phyloP scores from a whole-genome alignment of 2,329 filamentous ascomycete genomes.

The Pseudocercospora vitis region DNA sequence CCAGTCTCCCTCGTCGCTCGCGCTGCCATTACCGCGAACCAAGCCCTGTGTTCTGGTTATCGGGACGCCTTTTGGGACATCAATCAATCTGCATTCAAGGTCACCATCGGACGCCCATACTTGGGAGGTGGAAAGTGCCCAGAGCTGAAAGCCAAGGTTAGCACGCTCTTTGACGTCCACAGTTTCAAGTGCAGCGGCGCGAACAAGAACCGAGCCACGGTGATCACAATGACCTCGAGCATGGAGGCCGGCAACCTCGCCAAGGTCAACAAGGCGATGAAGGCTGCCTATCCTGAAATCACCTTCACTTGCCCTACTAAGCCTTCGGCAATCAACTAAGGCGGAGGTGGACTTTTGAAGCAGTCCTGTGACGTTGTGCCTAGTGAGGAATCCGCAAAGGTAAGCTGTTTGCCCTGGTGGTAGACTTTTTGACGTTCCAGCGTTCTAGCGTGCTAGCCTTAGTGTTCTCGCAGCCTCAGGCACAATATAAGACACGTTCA shows the following conservation, averaged over 20 bases:
- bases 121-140: slow-evolving; percentile 18
- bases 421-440: neutral
- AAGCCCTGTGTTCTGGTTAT: slow-evolving; percentile 19
- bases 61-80: slow-evolving; percentile 16
- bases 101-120: slow-evolving; percentile 23
- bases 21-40: slow-evolving; percentile 1
- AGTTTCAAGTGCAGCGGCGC: slow-evolving; percentile 20
- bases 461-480: slow-evolving; percentile 1
- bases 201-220: slow-evolving; percentile 20
- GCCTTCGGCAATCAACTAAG: neutral
- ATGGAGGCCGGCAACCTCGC: slow-evolving; percentile 15
- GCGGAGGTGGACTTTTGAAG: no score
- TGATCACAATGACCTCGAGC: slow-evolving; percentile 18
- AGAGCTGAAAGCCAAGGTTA: slow-evolving; percentile 19
- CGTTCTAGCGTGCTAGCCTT: neutral
- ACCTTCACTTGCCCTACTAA: slow-evolving; percentile 16
- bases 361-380: no score
- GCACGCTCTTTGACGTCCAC: slow-evolving; percentile 8
- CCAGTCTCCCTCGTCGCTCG: slow-evolving; percentile 9
- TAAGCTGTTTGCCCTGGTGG: neutral
- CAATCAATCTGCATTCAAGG: slow-evolving; percentile 17
- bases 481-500: neutral
- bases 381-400: no score
- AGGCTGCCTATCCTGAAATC: slow-evolving; percentile 21
- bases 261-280: slow-evolving; percentile 14